Conservation (phyloP, 1,284 basidiomycete species). For the Paramarasmius palmivorus region DNA sequence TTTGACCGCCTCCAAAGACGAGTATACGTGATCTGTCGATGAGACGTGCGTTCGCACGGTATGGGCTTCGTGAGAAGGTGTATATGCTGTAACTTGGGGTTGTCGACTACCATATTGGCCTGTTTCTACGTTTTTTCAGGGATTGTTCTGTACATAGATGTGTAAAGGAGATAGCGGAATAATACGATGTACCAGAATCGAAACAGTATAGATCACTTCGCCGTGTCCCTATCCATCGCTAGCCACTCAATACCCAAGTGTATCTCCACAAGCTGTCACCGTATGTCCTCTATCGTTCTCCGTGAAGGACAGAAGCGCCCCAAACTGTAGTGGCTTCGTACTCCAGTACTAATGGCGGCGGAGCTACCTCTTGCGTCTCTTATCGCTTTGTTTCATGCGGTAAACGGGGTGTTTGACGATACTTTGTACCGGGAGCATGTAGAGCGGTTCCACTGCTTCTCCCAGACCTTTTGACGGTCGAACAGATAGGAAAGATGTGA, state of each 20-base stretch:
- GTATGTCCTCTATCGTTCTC: constrained; percentile 83
- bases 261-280: constrained; percentile 79
- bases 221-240: constrained; percentile 79
- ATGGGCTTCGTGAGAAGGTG: constrained; percentile 86
- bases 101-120: constrained; percentile 88
- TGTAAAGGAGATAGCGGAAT: constrained; percentile 4
- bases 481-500: constrained; percentile 2
- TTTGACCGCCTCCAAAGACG: constrained; percentile 86
- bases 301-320: constrained; percentile 72
- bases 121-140: constrained; percentile 71
- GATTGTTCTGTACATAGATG: not conserved
- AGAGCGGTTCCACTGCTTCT: not conserved
- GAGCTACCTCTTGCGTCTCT: constrained; percentile 55
- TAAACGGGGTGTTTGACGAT: constrained; percentile 49
- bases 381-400: constrained; percentile 59
- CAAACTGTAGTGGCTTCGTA: constrained; percentile 78
- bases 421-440: constrained; percentile 27
- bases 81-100: constrained; percentile 73
- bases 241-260: constrained; percentile 89
- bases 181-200: constrained; percentile 64
- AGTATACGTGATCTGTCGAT: constrained; percentile 75
- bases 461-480: constrained; percentile 1
- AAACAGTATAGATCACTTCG: constrained; percentile 83
- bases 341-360: constrained; percentile 79
- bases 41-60: constrained; percentile 84